These are phyloP conservation scores for Eucalyptus pauciflora DNA, from an alignment of 345 rosid species.

Conservation along the genomic window DNA sequence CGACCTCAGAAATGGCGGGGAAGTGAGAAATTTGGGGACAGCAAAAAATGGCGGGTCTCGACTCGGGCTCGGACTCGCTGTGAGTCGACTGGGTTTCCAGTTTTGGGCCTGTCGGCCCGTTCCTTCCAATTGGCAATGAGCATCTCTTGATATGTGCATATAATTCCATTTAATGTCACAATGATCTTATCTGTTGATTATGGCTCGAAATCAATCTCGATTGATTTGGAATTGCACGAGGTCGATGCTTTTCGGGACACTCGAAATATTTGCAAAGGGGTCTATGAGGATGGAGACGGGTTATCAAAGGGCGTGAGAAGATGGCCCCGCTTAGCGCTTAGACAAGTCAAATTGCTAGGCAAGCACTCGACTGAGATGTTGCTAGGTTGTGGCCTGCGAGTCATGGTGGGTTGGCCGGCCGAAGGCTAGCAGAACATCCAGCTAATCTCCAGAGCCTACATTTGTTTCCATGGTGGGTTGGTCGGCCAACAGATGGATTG, in stretches of 20 bases:
- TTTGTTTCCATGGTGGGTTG: too few relatives aligned
- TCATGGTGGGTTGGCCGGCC: too few relatives aligned
- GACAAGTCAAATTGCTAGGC: not conserved
- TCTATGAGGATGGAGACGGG: not conserved
- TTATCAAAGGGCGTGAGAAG: not conserved
- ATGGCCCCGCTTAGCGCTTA: accelerated
- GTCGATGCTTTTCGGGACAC: not conserved
- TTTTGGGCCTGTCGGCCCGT: not conserved
- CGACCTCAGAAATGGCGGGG: not conserved
- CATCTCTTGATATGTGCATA: not conserved
- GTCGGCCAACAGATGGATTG: too few relatives aligned
- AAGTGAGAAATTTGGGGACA: not conserved
- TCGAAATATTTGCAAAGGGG: not conserved
- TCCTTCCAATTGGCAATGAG: not conserved
- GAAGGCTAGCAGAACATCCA: too few relatives aligned
- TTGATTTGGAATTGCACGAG: not conserved
- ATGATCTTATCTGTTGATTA: not conserved
- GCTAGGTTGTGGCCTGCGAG: too few relatives aligned
- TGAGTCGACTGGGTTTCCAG: not conserved
- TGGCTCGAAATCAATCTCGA: not conserved
- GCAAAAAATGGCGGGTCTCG: not conserved
- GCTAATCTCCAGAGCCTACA: too few relatives aligned
- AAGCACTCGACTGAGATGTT: not conserved
- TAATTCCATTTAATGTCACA: not conserved
- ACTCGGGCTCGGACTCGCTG: not conserved